Percentiles rank a stretch among this genome's conserved stretches.
phyloP scores from a whole-genome alignment of 164 flowering plant genomes.

The Umbilicus rupestris region DNA sequence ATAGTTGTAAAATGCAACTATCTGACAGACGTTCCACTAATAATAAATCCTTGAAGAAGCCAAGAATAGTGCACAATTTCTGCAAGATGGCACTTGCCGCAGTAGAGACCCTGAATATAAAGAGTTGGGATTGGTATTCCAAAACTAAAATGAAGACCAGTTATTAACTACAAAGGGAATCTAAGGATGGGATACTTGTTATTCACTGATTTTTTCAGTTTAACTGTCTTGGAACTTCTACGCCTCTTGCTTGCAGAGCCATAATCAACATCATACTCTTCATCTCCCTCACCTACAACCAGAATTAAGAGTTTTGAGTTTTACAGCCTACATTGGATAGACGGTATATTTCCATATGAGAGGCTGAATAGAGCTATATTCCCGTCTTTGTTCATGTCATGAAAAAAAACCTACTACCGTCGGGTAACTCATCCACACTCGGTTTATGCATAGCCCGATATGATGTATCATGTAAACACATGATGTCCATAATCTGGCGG shows the following conservation, averaged over 20 bases:
- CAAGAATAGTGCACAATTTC: conserved; percentile 84
- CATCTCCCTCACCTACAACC: conserved; percentile 59
- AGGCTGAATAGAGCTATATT: background rate
- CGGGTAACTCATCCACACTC: conserved; percentile 41
- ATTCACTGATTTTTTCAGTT: conserved; percentile 50
- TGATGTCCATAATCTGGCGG: conserved; percentile 73
- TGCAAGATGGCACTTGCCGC: conserved; percentile 59
- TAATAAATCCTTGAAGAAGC: conserved; percentile 65
- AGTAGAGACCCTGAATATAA: conserved; percentile 49
- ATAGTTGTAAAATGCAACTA: conserved; percentile 80
- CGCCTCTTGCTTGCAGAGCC: conserved; percentile 66
- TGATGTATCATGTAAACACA: conserved; percentile 84
- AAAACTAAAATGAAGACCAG: background rate
- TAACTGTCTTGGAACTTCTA: conserved; percentile 40
- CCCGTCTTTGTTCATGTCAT: background rate
- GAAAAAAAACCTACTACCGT: conserved; percentile 31
- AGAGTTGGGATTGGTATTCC: conserved; percentile 18
- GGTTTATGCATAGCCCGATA: conserved; percentile 82
- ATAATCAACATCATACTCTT: conserved; percentile 50
- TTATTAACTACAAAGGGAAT: conserved; percentile 12
- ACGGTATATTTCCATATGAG: background rate
- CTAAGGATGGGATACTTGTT: conserved; percentile 51
- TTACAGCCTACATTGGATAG: background rate
- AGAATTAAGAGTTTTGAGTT: background rate
- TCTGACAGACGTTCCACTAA: conserved; percentile 75